Evolutionary conservation across 306 rosid species (phyloP), one percentile per base, ranked within the genome.

Genomic region (Malus sylvestris): DNA sequence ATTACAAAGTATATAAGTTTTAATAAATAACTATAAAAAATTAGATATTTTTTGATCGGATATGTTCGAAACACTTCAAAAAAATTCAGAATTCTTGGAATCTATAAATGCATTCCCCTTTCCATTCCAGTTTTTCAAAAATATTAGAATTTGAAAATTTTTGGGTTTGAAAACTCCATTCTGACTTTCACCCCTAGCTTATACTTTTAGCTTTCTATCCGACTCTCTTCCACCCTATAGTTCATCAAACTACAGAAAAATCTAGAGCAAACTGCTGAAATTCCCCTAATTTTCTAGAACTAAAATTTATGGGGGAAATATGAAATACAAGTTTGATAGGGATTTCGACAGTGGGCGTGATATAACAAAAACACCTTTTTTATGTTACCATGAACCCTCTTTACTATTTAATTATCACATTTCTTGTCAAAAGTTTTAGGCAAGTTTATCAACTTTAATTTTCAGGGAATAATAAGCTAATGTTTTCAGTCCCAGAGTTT

Each of bases 401-500:
- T 15, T 49, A 49, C 55, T 49, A 49, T 5, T 49, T 49, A 49
- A 49, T 49, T 58, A 58, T 53, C 60, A 53, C 14, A 11, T n/a
- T 58, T 22, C 63, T 9, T 58, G 62, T 58, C 62, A 58, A 58
- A 5, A 58, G 62, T 58, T 67, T 38, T 38, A 67, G 71, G 71
- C 30, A 19, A 33, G n/a, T 32, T 33, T 3, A 65, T 67, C 15
- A 32, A 20, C 46, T 44, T 82, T 70, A 46, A 46, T 14, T 46
- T 78, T 86, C 89, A 91, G 93, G 96, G 75, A 81, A 85, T 46
- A 46, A 46, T 46, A 13, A 46, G 64, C 71, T 78, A 82, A 38
- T 87, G 38, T 45, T 78, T 61, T 29, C 84, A 79, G 61, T 74
- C 88, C 68, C 85, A 81, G 75, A 83, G 79, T 69, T 87, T 74